These are phyloP conservation scores for Penicillium argentinense DNA, from an alignment of 495 filamentous ascomycete genomes.

Conservation along the genomic window DNA sequence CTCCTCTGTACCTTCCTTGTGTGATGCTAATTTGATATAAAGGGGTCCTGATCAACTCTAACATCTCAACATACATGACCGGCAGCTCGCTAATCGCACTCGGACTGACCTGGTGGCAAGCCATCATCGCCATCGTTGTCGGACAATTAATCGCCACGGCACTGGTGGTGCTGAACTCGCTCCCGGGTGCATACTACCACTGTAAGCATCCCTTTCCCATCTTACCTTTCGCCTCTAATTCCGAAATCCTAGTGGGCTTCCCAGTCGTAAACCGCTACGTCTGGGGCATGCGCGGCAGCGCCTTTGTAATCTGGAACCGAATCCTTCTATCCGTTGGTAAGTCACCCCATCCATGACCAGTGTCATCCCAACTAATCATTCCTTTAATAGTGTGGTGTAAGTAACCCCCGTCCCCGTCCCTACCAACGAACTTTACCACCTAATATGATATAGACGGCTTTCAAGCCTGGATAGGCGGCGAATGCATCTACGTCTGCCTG, in stretches of 20 bases:
- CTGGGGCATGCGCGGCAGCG: conserved; percentile 26
- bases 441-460: conserved; percentile 20
- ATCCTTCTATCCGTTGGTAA: conserved; percentile 27
- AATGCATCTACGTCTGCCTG: conserved; percentile 25
- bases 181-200: conserved; percentile 23
- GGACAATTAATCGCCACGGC: conserved; percentile 14
- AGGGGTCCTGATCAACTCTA: conserved; percentile 25
- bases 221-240: background rate
- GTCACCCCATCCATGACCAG: background rate
- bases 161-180: conserved; percentile 20
- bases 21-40: background rate
- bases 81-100: conserved; percentile 27
- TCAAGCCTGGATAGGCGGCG: conserved; percentile 30
- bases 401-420: background rate
- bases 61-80: conserved; percentile 24
- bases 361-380: too few relatives aligned
- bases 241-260: conserved; percentile 16
- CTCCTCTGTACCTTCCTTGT: too few relatives aligned
- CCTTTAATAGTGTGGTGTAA: conserved; percentile 7
- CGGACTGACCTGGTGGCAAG: conserved; percentile 30
- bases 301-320: conserved; percentile 30
- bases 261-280: conserved; percentile 26
- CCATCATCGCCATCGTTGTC: conserved; percentile 20
- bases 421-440: background rate
- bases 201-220: conserved; percentile 4